Evolutionary conservation across 2,329 filamentous ascomycete species (phyloP), one percentile per base, ranked within the genome.

Genomic region (Lasiodiplodia sp.): DNA sequence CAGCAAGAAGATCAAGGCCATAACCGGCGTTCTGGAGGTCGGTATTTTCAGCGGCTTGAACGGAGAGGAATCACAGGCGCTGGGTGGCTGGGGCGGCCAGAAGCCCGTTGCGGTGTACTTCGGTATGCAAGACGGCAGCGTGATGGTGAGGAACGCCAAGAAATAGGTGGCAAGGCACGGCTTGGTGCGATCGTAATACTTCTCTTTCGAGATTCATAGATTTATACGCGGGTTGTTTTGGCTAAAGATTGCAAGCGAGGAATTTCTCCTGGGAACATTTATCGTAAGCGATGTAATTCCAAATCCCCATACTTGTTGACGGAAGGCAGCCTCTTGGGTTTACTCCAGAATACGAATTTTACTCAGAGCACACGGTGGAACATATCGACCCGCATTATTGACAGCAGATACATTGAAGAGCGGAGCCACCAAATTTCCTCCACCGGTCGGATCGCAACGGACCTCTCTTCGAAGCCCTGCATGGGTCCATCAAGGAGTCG

Each of bases 61-160:
- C 70, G 95, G 95, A 0, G 83, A 88, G 18, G 85, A 96, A 78
- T 87, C 88, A 40, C 77, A 81, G 69, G 87, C 87, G 52, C 87
- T 66, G 81, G 83, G 70, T 82, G 86, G 78, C 16, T 73, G 72
- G 5, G 77, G 79, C 58, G 94, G 92, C 0, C 93, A 97, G 83
- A 97, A 95, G 82, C 96, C 96, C 0, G 87, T 97, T 14, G 94
- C 94, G 34, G 94, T 93, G 28, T 99, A 98, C 83, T 99, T 98
- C 81, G 96, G 96, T 44, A 92, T 96, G 88, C 87, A 91, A 55
- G 92, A 85, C 70, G 84, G 84, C 12, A 80, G 76, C 68, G 82
- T 85, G 14, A 72, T 79, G 69, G 76, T 81, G 8, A 72, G 77
- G 67, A 44, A 34, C 6, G 69, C 68, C 25, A 52, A 51, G 56